Percentiles rank a stretch among this genome's conserved stretches.
Evolutionary conservation across 352 stramenopile species (phyloP).

Genomic region (Phytophthora cryptogea): DNA sequence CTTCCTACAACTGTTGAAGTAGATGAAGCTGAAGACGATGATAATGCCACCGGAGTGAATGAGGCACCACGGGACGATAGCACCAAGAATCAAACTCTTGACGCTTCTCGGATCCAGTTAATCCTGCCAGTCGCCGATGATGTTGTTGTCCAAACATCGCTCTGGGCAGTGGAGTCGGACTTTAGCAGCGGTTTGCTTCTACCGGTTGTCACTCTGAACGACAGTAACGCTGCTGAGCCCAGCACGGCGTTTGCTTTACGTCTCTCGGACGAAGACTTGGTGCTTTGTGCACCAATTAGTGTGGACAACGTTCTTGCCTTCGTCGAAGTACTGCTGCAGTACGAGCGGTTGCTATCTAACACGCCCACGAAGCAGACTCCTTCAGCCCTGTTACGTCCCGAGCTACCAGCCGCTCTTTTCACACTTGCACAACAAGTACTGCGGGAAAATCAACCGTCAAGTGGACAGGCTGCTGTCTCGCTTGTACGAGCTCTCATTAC

Average conservation of each 20-base stretch:
- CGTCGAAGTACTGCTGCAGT: constrained; percentile 60
- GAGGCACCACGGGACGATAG: constrained; percentile 2
- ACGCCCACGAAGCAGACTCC: constrained; percentile 6
- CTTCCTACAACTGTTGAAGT: constrained; percentile 38
- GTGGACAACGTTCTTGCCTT: constrained; percentile 70
- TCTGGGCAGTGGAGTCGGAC: constrained; percentile 70
- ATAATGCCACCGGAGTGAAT: constrained; percentile 13
- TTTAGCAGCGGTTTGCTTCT: constrained; percentile 59
- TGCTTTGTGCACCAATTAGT: constrained; percentile 67
- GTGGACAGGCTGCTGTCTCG: constrained; percentile 54
- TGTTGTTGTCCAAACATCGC: constrained; percentile 62
- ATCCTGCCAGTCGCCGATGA: constrained; percentile 44
- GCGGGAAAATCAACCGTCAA: constrained; percentile 58
- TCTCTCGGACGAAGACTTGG: constrained; percentile 75
- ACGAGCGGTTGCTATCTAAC: constrained; percentile 32
- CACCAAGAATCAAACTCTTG: constrained; percentile 47
- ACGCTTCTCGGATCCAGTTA: constrained; percentile 25
- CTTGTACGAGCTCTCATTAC: constrained; percentile 72
- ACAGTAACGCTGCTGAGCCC: constrained; percentile 37
- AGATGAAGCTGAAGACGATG: constrained; percentile 33
- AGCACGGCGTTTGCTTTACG: constrained; percentile 55
- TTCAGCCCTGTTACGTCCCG: constrained; percentile 44
- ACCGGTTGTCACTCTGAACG: constrained; percentile 70
- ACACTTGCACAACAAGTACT: constrained; percentile 76
- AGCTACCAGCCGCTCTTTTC: constrained; percentile 73